Percentiles rank a stretch among this genome's conserved stretches.
Evolutionary conservation across 331 rosid genomes (phyloP).

Genomic region (Phaseolus coccineus): DNA sequence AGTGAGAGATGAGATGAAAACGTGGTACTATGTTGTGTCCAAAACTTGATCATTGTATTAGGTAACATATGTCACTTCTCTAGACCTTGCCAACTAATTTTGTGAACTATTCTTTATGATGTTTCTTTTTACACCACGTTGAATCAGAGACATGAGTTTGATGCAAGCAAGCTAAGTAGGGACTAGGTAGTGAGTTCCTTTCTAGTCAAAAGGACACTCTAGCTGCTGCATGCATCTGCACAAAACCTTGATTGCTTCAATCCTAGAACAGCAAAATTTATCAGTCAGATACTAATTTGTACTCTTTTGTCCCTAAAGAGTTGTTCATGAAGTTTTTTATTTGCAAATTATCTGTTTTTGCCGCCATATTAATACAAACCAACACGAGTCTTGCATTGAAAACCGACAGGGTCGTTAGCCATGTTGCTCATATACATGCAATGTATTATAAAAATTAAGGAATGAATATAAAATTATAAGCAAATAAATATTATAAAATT

Average conservation of each 20-base stretch:
- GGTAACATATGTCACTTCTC: constrained; percentile 28
- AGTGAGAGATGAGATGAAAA: constrained; percentile 31
- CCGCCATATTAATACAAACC: not conserved
- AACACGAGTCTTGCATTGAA: not conserved
- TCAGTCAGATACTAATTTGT: not conserved
- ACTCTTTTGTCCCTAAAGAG: not conserved
- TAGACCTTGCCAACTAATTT: constrained; percentile 45
- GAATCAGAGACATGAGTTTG: constrained; percentile 56
- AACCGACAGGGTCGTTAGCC: not conserved
- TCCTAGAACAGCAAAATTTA: not conserved
- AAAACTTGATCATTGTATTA: constrained; percentile 32
- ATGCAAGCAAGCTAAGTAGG: constrained; percentile 56
- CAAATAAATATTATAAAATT: not conserved
- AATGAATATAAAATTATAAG: not conserved
- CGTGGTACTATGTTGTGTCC: constrained; percentile 1
- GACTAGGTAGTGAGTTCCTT: constrained; percentile 51
- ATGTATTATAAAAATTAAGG: not conserved
- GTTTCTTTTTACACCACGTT: constrained; percentile 33
- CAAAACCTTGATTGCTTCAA: constrained; percentile 40
- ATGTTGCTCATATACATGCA: not conserved
- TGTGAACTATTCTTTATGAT: constrained; percentile 26
- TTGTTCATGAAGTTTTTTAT: not conserved
- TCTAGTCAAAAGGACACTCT: constrained; percentile 46
- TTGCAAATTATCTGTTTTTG: not conserved
- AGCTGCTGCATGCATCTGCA: constrained; percentile 44